These are phyloP conservation scores for Aureobasidium lini DNA, from an alignment of 2,329 filamentous ascomycete genomes.

Conservation along the genomic window DNA sequence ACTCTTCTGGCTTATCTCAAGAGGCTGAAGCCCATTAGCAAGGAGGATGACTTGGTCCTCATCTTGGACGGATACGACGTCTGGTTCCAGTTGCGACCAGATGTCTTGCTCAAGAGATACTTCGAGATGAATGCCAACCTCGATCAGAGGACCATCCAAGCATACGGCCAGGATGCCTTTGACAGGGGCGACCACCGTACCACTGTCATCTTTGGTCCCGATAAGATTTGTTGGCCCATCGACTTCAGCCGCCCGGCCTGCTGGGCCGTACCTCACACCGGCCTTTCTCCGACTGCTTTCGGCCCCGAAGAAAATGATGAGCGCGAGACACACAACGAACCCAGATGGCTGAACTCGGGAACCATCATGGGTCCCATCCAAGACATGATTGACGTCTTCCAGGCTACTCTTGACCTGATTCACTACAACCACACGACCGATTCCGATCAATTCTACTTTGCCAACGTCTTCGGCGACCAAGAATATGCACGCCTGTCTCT, in stretches of 20 bases:
- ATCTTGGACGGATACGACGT: slow-evolving; percentile 58
- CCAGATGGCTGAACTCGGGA: slow-evolving; percentile 43
- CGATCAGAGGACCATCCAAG: slow-evolving; percentile 16
- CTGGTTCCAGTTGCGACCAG: slow-evolving; percentile 58
- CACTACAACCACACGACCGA: slow-evolving; percentile 26
- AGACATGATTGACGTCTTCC: slow-evolving; percentile 34
- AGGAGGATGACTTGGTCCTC: slow-evolving; percentile 51
- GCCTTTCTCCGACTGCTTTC: slow-evolving; percentile 33
- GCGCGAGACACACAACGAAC: slow-evolving; percentile 32
- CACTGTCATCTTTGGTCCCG: slow-evolving; percentile 26
- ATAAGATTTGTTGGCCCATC: slow-evolving; percentile 28
- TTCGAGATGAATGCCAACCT: slow-evolving; percentile 38
- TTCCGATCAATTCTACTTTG: slow-evolving; percentile 41
- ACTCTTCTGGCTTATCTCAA: slow-evolving; percentile 42
- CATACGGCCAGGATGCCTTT: slow-evolving; percentile 7
- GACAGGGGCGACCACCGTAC: slow-evolving; percentile 5
- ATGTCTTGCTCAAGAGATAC: slow-evolving; percentile 57
- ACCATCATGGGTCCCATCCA: slow-evolving; percentile 38
- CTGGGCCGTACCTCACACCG: slow-evolving; percentile 24
- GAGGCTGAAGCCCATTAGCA: slow-evolving; percentile 22
- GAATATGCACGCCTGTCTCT: slow-evolving; percentile 41
- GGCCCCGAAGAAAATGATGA: slow-evolving; percentile 25
- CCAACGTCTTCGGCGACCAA: slow-evolving; percentile 47
- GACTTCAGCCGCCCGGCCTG: slow-evolving; percentile 25
- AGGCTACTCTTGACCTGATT: slow-evolving; percentile 33